Evolutionary conservation across 1,284 basidiomycete species (phyloP).

Genomic region (Sparassis latifolia): DNA sequence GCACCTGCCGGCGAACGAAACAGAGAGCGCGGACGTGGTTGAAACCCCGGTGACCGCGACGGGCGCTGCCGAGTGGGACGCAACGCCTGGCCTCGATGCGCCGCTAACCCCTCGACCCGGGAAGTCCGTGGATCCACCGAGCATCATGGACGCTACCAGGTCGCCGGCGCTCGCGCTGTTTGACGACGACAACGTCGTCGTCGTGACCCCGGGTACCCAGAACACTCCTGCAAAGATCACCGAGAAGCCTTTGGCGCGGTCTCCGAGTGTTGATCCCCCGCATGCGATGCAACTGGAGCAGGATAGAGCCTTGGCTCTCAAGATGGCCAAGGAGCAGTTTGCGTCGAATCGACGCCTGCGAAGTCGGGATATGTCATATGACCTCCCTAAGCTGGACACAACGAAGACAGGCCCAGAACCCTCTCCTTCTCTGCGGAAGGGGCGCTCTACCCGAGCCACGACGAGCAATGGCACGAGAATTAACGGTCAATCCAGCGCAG

Average conservation of each 20-base stretch:
- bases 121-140: background rate
- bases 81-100: background rate
- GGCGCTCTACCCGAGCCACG: background rate
- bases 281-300: constrained; percentile 2
- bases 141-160: constrained; percentile 3
- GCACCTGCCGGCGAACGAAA: constrained; percentile 26
- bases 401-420: background rate
- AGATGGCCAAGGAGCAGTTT: constrained; percentile 10
- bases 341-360: constrained; percentile 20
- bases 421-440: background rate
- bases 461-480: background rate
- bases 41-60: constrained; percentile 13
- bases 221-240: constrained; percentile 1
- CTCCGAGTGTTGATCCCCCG: constrained; percentile 8
- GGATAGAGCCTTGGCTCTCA: constrained; percentile 8
- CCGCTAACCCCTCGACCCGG: background rate
- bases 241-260: constrained; percentile 3
- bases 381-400: background rate
- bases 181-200: constrained; percentile 23
- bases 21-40: constrained; percentile 15
- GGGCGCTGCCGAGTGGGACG: constrained; percentile 2
- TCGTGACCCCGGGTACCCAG: constrained; percentile 12
- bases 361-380: constrained; percentile 8
- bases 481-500: background rate
- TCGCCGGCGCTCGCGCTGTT: constrained; percentile 21